Evolutionary conservation across 1,284 basidiomycete genomes (phyloP).

Genomic region (Salmacisia buchloeana): DNA sequence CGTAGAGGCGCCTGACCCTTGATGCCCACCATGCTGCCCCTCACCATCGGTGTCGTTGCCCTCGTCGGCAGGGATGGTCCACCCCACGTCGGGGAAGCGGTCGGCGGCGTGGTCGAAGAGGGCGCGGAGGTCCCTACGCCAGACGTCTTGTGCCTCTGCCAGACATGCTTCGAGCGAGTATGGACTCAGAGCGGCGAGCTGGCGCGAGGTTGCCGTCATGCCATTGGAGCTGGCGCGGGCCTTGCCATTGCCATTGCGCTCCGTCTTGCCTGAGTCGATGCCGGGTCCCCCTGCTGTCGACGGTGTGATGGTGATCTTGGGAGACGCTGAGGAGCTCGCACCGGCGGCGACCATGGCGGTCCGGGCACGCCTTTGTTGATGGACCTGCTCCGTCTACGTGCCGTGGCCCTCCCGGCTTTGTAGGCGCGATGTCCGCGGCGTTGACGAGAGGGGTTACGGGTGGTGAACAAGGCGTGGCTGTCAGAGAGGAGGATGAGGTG

Average conservation of each 20-base stretch:
- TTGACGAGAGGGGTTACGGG: too few relatives aligned
- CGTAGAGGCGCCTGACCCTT: not conserved
- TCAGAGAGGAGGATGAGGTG: too few relatives aligned
- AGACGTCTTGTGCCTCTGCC: conserved; percentile 22
- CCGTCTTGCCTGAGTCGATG: too few relatives aligned
- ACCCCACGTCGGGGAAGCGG: conserved; percentile 39
- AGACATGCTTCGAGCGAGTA: conserved; percentile 12
- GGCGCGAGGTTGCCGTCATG: not conserved
- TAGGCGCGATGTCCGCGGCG: too few relatives aligned
- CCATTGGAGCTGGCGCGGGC: not conserved
- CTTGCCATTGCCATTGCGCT: too few relatives aligned
- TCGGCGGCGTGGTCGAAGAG: conserved; percentile 28
- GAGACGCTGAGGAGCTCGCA: too few relatives aligned
- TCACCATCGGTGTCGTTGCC: not conserved
- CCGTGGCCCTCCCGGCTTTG: too few relatives aligned
- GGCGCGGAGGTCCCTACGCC: conserved; percentile 29
- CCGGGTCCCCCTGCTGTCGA: not conserved
- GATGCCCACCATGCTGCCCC: not conserved
- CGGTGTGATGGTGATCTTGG: not conserved
- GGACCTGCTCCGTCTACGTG: too few relatives aligned
- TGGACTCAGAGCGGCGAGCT: conserved; percentile 12
- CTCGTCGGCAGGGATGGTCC: conserved; percentile 13
- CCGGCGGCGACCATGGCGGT: too few relatives aligned
- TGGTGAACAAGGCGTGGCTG: too few relatives aligned
- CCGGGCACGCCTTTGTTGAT: too few relatives aligned